Base-by-base conservation (phyloP, 2,329 filamentous ascomycete genomes). In the Trichoderma sp. region DNA sequence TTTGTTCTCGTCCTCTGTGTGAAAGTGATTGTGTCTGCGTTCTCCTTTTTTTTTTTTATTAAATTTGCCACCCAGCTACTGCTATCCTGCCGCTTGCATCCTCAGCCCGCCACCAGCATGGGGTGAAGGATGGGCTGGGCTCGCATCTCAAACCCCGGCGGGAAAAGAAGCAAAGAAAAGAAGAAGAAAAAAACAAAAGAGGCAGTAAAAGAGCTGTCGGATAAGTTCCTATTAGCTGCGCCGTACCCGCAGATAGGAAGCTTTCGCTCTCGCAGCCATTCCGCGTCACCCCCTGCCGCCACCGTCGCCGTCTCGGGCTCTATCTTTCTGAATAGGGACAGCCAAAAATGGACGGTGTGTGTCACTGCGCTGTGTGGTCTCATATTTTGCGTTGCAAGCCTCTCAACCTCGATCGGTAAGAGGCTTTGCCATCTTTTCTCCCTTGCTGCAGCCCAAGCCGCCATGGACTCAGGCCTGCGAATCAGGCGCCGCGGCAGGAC, bases 391-490 rank as follows among this genome's bases (percentile, higher is more conserved):
- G 31, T 16, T 62, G 27, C 47, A 21, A 49, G 47, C 47, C 47
- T 49, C 47, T 13, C 19, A 49, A 13, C 10, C 47, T 49, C n/a
- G 1, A 24, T 49, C 14, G n/a, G 47, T 49, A 49, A 49, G 47
- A 49, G 31, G 40, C 47, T 53, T 43, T 63, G 31, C 31, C 47
- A 53, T 63, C 31, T 53, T 47, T n/a, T 27, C 62, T 58, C 53
- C 53, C 63, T 66, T 58, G 63, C 63, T 35, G 57, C 61, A 64
- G 49, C 61, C 53, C 63, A 66, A 57, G 37, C 62, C 33, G 14
- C 60, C 43, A 53, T 21, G 40, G 14, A 31, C 43, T 40, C 37
- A 6, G 43, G 60, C 43, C 40, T 55, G 61, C 61, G 43, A 66
- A 57, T 66, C 63, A 66, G 63, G 61, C 16, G 61, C 61, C 49